phyloP scores from a whole-genome alignment of 371 early-diverging fungal species.

The Basidiobolus heterosporus region DNA sequence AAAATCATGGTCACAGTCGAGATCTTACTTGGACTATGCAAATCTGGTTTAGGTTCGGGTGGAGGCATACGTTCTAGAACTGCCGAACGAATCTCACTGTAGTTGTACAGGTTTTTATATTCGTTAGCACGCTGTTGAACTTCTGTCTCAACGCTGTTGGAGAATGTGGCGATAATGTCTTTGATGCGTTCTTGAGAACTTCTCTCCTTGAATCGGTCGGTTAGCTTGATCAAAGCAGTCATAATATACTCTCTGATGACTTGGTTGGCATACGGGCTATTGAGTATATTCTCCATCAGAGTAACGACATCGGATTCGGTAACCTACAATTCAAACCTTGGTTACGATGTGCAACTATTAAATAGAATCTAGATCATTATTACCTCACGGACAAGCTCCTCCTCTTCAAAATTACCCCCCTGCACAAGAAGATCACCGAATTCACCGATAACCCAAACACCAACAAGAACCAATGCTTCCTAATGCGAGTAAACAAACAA shows the following conservation, averaged over 20 bases:
- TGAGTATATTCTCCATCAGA: constrained; percentile 50
- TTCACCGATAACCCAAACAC: constrained; percentile 91
- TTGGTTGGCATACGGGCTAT: constrained; percentile 62
- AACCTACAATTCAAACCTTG: constrained; percentile 17
- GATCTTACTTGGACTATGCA: no score
- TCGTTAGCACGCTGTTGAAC: constrained; percentile 89
- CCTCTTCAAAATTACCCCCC: constrained; percentile 43
- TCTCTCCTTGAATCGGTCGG: constrained; percentile 48
- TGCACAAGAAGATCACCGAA: constrained; percentile 76
- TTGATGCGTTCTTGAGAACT: constrained; percentile 23
- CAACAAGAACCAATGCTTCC: constrained; percentile 80
- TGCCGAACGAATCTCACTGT: constrained; percentile 57
- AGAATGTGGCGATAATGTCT: constrained; percentile 34
- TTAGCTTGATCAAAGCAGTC: constrained; percentile 76
- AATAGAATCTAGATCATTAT: no score
- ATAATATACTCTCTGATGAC: constrained; percentile 65
- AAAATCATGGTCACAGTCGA: no score
- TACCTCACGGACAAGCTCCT: constrained; percentile 41
- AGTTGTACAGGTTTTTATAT: constrained; percentile 60
- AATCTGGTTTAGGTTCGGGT: constrained; percentile 36
- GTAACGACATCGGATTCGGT: constrained; percentile 55
- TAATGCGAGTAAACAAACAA: constrained; percentile 14
- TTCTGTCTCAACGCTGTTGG: constrained; percentile 68
- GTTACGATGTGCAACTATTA: neutral
- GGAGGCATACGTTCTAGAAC: constrained; percentile 89